phyloP scores from a whole-genome alignment of 2,329 filamentous ascomycete genomes.

The Alternaria angustiovoidea region DNA sequence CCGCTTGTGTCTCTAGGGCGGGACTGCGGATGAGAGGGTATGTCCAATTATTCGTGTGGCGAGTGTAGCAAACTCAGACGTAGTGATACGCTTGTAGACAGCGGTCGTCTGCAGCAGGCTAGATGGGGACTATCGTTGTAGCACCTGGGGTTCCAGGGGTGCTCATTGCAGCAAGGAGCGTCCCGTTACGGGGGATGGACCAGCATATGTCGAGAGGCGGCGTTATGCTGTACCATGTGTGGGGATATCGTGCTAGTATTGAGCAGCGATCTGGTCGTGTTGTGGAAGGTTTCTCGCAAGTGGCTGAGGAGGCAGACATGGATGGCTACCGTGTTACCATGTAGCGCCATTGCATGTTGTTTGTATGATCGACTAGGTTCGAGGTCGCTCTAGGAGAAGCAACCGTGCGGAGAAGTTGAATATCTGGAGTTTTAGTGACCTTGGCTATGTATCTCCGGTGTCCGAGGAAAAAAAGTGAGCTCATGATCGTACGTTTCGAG shows the following conservation, averaged over 20 bases:
- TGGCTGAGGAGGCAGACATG: constrained; percentile 18
- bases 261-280: constrained; percentile 23
- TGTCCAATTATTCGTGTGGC: constrained; percentile 14
- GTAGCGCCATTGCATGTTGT: constrained; percentile 20
- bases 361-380: constrained; percentile 14
- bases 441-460: neutral
- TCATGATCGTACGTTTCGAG: neutral
- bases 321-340: constrained; percentile 19
- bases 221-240: constrained; percentile 37
- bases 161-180: constrained; percentile 18
- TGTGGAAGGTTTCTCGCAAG: constrained; percentile 31
- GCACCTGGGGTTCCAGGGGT: constrained; percentile 10
- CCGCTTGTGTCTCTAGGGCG: constrained; percentile 9
- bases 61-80: constrained; percentile 18
- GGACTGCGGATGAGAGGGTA: neutral
- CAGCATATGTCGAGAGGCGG: constrained; percentile 36
- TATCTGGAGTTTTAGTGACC: neutral
- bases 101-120: constrained; percentile 15
- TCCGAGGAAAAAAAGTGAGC: neutral
- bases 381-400: constrained; percentile 12
- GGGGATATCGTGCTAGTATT: constrained; percentile 32
- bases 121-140: constrained; percentile 9
- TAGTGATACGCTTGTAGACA: constrained; percentile 16
- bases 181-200: constrained; percentile 16
- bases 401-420: constrained; percentile 26